Percentiles rank a stretch among this genome's conserved stretches.
These are phyloP conservation scores for Physcomitrium patens DNA, from an alignment of 225 moss, liverwort and hornwort genomes.

Conservation along the genomic window DNA sequence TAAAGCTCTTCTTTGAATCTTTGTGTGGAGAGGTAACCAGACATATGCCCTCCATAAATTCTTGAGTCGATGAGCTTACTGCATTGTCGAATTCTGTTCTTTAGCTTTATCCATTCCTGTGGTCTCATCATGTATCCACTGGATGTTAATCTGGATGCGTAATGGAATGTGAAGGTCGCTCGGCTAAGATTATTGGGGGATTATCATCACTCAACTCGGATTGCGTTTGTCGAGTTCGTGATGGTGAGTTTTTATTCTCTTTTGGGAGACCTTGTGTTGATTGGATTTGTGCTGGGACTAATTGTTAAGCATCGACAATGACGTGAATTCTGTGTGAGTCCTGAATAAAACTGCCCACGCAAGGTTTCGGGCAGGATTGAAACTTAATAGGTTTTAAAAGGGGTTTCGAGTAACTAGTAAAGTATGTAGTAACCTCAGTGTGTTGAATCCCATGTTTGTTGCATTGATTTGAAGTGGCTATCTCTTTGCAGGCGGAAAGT, in stretches of 20 bases:
- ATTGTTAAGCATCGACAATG: not conserved
- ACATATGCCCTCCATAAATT: not conserved
- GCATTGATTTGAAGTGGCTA: too few species aligned
- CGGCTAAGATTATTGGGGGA: slow-evolving; percentile 92
- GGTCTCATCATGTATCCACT: not conserved
- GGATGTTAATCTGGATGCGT: not conserved
- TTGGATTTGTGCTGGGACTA: not conserved
- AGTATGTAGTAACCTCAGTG: not conserved
- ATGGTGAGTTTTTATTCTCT: slow-evolving; percentile 66
- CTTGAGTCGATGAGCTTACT: not conserved
- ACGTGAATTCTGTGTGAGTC: not conserved
- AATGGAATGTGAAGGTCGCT: slow-evolving; percentile 63
- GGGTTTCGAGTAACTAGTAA: not conserved
- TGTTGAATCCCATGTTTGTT: not conserved
- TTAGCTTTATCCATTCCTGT: not conserved
- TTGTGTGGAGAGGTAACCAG: slow-evolving; percentile 62
- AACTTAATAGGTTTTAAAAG: not conserved
- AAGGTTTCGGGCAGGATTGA: not conserved
- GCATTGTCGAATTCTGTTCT: not conserved
- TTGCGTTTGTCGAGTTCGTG: slow-evolving; percentile 97
- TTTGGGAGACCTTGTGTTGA: not conserved
- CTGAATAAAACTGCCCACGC: not conserved
- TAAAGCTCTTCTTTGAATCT: slow-evolving; percentile 98
- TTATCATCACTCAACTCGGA: slow-evolving; percentile 97
- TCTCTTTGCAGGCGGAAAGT: slow-evolving; percentile 61